Evolutionary conservation across 345 rosid genomes (phyloP).

Genomic region (Aegle marmelos): DNA sequence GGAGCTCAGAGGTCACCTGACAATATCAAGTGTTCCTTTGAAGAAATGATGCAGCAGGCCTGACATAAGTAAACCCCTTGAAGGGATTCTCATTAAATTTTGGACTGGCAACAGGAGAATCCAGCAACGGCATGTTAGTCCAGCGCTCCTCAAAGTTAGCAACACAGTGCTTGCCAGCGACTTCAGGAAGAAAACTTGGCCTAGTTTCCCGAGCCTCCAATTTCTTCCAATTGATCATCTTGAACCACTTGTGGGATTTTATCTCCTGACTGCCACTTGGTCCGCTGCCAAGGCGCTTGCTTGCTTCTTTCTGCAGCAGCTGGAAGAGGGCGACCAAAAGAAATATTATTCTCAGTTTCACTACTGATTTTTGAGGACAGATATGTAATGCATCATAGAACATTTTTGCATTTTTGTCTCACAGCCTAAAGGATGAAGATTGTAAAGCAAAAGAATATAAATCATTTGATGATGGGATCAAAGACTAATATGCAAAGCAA

Average conservation of each 20-base stretch:
- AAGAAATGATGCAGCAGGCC: slow-evolving; percentile 36
- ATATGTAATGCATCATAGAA: not conserved
- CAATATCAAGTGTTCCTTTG: slow-evolving; percentile 21
- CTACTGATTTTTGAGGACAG: not conserved
- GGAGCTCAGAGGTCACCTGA: not conserved
- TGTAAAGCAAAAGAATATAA: slow-evolving; percentile 1
- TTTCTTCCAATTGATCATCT: slow-evolving; percentile 48
- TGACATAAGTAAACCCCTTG: slow-evolving; percentile 39
- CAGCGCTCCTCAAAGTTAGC: slow-evolving; percentile 51
- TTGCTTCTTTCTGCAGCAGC: slow-evolving; percentile 44
- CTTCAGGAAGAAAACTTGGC: slow-evolving; percentile 54
- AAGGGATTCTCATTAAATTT: slow-evolving; percentile 42
- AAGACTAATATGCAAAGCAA: not conserved
- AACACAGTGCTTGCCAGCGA: slow-evolving; percentile 46
- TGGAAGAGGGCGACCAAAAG: slow-evolving; percentile 14
- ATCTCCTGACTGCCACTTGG: slow-evolving; percentile 40
- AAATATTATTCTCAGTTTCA: not conserved
- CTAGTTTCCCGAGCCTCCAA: slow-evolving; percentile 40
- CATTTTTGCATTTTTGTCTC: not conserved
- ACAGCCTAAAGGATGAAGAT: not conserved
- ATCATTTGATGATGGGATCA: not conserved
- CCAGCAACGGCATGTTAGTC: slow-evolving; percentile 47
- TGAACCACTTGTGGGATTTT: slow-evolving; percentile 52
- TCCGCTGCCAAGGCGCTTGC: slow-evolving; percentile 50
- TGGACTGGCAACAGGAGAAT: slow-evolving; percentile 54